Conservation (phyloP, 1,139 yeast species). For the Taphrina populina region DNA sequence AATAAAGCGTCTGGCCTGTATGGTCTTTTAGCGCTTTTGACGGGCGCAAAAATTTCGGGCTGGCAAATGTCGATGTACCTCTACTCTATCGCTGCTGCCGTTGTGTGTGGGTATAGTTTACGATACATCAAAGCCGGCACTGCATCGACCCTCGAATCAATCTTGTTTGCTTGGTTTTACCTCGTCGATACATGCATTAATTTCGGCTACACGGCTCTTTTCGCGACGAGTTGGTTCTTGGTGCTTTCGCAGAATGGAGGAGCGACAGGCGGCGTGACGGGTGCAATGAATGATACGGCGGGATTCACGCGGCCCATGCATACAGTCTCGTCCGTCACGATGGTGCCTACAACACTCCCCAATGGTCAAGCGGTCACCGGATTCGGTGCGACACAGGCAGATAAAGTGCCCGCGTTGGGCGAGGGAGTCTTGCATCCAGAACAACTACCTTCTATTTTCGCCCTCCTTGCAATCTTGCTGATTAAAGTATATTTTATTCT, state of each 20-base stretch:
- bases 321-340: constrained; percentile 22
- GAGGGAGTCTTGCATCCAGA: constrained; percentile 39
- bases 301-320: constrained; percentile 33
- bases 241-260: constrained; percentile 28
- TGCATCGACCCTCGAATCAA: constrained; percentile 5
- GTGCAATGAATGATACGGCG: constrained; percentile 34
- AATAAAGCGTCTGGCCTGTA: constrained; percentile 88
- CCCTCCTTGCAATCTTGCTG: constrained; percentile 36
- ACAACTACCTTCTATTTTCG: constrained; percentile 39
- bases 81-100: constrained; percentile 62
- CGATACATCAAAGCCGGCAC: constrained; percentile 39
- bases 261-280: constrained; percentile 1
- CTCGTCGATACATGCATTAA: constrained; percentile 66
- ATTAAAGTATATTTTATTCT: constrained; percentile 40
- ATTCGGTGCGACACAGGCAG: constrained; percentile 28
- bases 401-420: constrained; percentile 23
- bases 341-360: constrained; percentile 20
- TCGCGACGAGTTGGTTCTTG: constrained; percentile 70
- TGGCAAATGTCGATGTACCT: constrained; percentile 82
- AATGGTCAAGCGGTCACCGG: constrained; percentile 15
- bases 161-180: constrained; percentile 61
- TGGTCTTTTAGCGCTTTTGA: constrained; percentile 80
- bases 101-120: constrained; percentile 65
- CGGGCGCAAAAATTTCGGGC: constrained; percentile 76
- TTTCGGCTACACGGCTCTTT: constrained; percentile 67